Evolutionary conservation across 2,329 filamentous ascomycete genomes (phyloP), one percentile per base, ranked within the genome.

Genomic region (Mariannaea elegans): DNA sequence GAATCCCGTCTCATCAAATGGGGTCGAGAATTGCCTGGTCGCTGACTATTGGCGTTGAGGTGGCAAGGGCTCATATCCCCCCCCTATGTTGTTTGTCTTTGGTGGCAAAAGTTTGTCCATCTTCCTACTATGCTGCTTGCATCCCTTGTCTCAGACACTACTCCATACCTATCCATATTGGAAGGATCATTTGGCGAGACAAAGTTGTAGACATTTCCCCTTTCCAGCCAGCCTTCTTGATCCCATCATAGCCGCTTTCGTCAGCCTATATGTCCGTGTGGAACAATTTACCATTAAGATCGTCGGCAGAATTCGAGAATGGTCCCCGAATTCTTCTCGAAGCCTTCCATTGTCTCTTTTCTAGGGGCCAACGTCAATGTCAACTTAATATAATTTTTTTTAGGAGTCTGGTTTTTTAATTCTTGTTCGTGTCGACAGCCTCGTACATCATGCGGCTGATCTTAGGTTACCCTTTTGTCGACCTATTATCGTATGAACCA

Each of bases 251-350:
- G 29, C 13, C 36, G 19, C 34, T n/a, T 45, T 56, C 27, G 27
- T 31, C 13, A 14, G 10, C 5, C 39, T 42, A 13, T 9, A 42
- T 42, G 14, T 23, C 39, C 39, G 8, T 23, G 31, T 46, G 47
- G 44, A 57, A 47, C 39, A 27, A 27, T 56, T 41, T 9, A 27
- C 24, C 9, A 27, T 27, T 21, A 19, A 27, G 44, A 23, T 18
- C 23, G 29, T 31, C 18, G 13, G 32, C 9, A 36, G n/a, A 27
- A 24, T 49, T 59, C 56, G 38, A 24, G 42, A 48, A 44, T 31
- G 29, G 13, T 46, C 51, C 56, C 36, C 21, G 56, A 49, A 58
- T 24, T 10, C 31, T 53, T 59, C 56, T 42, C 29, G 49, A 53
- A 49, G 27, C 19, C 21, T n/a, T 38, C n/a, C 13, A 32, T 41